These are phyloP conservation scores for Acanthamoeba royreba DNA, from an alignment of 208 protist genomes.

Conservation along the genomic window DNA sequence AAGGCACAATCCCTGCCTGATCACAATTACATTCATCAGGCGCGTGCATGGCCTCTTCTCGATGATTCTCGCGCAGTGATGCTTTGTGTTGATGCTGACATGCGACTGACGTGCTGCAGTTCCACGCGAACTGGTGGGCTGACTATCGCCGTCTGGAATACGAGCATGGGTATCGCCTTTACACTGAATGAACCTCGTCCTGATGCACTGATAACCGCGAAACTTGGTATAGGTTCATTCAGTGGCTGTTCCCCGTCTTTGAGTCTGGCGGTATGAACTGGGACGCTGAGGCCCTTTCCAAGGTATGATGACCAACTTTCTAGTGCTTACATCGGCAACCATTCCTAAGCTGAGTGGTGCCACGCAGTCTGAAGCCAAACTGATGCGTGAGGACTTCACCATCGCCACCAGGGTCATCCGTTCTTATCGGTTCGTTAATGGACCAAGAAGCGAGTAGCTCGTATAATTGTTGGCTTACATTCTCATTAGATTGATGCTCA, in stretches of 20 bases:
- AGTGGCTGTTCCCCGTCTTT: slow-evolving; percentile 40
- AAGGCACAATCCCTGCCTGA: not conserved
- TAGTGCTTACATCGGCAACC: no score
- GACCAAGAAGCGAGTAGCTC: no score
- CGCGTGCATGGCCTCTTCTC: not conserved
- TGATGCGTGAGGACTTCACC: slow-evolving; percentile 1
- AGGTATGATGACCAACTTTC: not conserved
- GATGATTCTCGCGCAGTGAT: not conserved
- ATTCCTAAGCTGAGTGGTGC: not conserved
- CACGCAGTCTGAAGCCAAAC: not conserved
- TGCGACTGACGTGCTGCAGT: not conserved
- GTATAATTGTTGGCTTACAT: not conserved
- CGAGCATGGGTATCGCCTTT: not conserved
- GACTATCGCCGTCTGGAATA: slow-evolving; percentile 22
- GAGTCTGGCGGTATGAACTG: slow-evolving; percentile 25
- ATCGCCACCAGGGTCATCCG: slow-evolving; percentile 7
- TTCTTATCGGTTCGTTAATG: not conserved
- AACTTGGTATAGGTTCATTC: not conserved
- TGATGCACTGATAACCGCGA: not conserved
- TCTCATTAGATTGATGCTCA: slow-evolving; percentile 47
- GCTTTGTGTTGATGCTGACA: not conserved
- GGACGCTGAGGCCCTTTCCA: slow-evolving; percentile 38
- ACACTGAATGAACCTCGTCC: not conserved
- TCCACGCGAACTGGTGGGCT: not conserved
- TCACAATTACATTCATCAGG: not conserved